Conservation (phyloP, 805 yeast genomes). For the Metschnikowia rubicola region DNA sequence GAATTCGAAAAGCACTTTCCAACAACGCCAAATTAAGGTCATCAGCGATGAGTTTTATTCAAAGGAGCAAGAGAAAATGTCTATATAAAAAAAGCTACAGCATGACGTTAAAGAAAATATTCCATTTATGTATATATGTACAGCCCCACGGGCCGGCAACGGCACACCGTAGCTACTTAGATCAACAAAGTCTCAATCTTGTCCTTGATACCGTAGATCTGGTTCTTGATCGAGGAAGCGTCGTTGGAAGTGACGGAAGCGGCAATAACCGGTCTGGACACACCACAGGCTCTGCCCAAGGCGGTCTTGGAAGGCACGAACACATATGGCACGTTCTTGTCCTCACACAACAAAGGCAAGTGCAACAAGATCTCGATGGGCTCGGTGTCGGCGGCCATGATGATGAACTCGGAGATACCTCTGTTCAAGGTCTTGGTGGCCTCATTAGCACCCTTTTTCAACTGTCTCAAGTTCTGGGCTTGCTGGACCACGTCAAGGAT, state of each 20-base stretch:
- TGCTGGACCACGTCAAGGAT: constrained; percentile 97
- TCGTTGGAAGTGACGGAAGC: constrained; percentile 98
- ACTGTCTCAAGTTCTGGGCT: constrained; percentile 95
- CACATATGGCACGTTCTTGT: constrained; percentile 98
- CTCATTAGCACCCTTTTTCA: constrained; percentile 99
- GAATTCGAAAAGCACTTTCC: no score
- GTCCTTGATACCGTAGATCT: constrained; percentile 96
- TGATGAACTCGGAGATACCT: constrained; percentile 98
- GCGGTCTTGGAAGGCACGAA: constrained; percentile 98
- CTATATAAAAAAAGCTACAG: no score
- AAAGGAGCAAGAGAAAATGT: no score
- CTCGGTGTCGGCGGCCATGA: constrained; percentile 99
- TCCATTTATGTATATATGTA: no score
- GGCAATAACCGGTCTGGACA: constrained; percentile 98
- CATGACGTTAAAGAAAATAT: no score
- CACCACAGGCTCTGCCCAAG: constrained; percentile 99
- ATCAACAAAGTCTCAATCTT: constrained; percentile 97
- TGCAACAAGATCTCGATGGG: constrained; percentile 98
- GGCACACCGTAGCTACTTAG: constrained; percentile 32
- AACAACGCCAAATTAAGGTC: no score
- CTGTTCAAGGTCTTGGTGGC: constrained; percentile 98
- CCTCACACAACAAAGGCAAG: constrained; percentile 96
- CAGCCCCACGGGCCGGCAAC: no score
- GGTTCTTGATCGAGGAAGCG: constrained; percentile 95
- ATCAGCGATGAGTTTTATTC: no score